Conservation (phyloP, 2,329 filamentous ascomycete genomes). For the Alternaria atra region DNA sequence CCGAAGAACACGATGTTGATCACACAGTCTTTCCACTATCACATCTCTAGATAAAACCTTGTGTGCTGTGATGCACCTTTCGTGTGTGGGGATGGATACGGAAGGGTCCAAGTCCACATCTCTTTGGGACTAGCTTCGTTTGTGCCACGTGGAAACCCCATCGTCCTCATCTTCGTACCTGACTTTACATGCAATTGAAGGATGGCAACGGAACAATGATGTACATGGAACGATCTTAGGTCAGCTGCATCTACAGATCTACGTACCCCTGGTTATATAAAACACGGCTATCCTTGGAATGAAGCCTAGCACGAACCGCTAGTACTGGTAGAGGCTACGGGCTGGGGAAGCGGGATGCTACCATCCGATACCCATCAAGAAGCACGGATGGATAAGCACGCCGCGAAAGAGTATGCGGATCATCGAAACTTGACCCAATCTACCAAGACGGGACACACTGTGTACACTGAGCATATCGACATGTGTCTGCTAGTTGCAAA, state of each 20-base stretch:
- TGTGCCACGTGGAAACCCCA: not conserved
- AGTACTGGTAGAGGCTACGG: constrained; percentile 7
- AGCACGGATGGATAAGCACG: constrained; percentile 5
- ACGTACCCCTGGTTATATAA: constrained; percentile 1
- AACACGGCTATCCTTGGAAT: constrained; percentile 5
- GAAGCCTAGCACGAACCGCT: constrained; percentile 1
- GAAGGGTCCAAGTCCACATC: not conserved
- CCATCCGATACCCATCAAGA: not conserved
- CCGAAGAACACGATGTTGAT: not conserved
- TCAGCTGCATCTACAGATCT: constrained; percentile 4
- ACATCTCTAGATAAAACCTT: not conserved
- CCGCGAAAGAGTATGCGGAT: constrained; percentile 1
- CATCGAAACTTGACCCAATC: not conserved
- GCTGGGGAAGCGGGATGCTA: constrained; percentile 16
- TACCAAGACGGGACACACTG: not conserved
- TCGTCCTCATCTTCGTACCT: not conserved
- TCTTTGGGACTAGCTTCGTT: not conserved
- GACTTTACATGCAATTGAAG: not conserved
- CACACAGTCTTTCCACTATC: not conserved
- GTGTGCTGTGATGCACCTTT: not conserved
- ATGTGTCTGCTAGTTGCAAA: not conserved
- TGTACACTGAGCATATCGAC: not conserved
- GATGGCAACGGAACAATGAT: not conserved
- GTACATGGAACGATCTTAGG: not conserved
- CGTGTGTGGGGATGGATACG: not conserved